A percentile compares a stretch with the other conserved stretches of the same genome.
Evolutionary conservation across 106 monocot genomes (phyloP).

Genomic region (Dendrobium catenatum): DNA sequence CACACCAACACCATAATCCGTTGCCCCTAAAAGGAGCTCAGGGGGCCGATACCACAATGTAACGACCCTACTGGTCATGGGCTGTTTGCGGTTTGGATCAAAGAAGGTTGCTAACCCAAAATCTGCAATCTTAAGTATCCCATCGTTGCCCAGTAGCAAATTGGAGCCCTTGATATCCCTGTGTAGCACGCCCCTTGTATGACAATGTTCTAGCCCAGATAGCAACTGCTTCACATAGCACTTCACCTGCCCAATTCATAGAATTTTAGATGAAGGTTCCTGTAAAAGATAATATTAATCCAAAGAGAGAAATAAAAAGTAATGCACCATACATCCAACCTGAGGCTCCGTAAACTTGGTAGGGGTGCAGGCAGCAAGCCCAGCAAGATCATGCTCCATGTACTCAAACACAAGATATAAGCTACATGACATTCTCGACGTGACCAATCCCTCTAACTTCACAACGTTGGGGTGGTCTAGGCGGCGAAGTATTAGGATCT

Average conservation of each 20-base stretch:
- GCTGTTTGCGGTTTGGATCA: conserved; percentile 11
- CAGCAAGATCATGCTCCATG: conserved; percentile 57
- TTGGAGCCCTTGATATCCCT: conserved; percentile 10
- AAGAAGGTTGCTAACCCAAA: conserved; percentile 6
- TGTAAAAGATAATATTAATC: not conserved
- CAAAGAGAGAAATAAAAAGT: not conserved
- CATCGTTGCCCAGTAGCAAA: conserved; percentile 1
- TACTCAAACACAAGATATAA: conserved; percentile 62
- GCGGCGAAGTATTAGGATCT: conserved; percentile 47
- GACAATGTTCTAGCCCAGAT: conserved; percentile 7
- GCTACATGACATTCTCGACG: conserved; percentile 63
- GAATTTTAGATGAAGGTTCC: not conserved
- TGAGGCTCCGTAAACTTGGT: conserved; percentile 9
- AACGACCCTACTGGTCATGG: conserved; percentile 9
- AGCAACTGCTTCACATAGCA: conserved; percentile 7
- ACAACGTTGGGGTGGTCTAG: conserved; percentile 63
- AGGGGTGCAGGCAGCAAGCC: conserved; percentile 9
- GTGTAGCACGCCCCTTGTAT: conserved; percentile 2
- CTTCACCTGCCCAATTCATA: conserved; percentile 4
- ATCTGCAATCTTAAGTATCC: conserved; percentile 6
- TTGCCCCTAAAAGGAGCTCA: conserved; percentile 11
- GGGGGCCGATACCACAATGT: conserved; percentile 6
- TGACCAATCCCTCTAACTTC: conserved; percentile 57
- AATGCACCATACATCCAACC: conserved; percentile 1
- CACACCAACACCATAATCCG: conserved; percentile 11